A percentile compares a stretch with the other conserved stretches of the same genome.
These are phyloP conservation scores for Penicillium sp. DNA, from an alignment of 2,329 filamentous ascomycete genomes.

Conservation along the genomic window DNA sequence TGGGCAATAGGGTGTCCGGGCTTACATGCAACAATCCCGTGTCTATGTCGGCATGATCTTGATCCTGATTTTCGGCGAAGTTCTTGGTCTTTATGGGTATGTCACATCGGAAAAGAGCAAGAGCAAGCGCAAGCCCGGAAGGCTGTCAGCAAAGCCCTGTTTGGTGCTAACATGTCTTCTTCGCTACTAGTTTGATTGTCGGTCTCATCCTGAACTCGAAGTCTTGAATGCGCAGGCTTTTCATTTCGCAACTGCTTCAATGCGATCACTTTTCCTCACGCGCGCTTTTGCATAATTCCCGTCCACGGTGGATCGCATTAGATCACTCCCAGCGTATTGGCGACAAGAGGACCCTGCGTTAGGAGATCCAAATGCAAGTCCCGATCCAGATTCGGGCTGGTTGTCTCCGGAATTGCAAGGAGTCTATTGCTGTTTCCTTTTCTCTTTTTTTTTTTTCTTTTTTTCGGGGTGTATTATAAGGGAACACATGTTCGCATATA, in stretches of 20 bases:
- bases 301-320: slow-evolving; percentile 1
- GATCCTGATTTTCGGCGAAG: slow-evolving; percentile 98
- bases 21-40: slow-evolving; percentile 94
- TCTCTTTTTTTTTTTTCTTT: slow-evolving; percentile 3
- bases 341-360: slow-evolving; percentile 6
- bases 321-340: background rate
- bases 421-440: slow-evolving; percentile 6
- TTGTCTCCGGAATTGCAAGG: slow-evolving; percentile 15
- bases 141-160: background rate
- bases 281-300: slow-evolving; percentile 6
- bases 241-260: slow-evolving; percentile 4
- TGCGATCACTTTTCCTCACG: slow-evolving; percentile 8
- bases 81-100: slow-evolving; percentile 94
- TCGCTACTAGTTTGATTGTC: slow-evolving; percentile 80
- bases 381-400: slow-evolving; percentile 19
- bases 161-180: slow-evolving; percentile 23
- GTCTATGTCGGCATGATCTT: slow-evolving; percentile 99
- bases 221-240: slow-evolving; percentile 29
- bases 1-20: slow-evolving; percentile 70
- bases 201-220: slow-evolving; percentile 92
- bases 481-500: slow-evolving; percentile 21
- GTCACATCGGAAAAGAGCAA: slow-evolving; percentile 32
- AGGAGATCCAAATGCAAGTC: background rate
- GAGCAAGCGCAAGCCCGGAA: background rate
- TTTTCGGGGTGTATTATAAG: slow-evolving; percentile 27